Conservation (phyloP, 495 filamentous ascomycete genomes). For the Tricharina praecox region DNA sequence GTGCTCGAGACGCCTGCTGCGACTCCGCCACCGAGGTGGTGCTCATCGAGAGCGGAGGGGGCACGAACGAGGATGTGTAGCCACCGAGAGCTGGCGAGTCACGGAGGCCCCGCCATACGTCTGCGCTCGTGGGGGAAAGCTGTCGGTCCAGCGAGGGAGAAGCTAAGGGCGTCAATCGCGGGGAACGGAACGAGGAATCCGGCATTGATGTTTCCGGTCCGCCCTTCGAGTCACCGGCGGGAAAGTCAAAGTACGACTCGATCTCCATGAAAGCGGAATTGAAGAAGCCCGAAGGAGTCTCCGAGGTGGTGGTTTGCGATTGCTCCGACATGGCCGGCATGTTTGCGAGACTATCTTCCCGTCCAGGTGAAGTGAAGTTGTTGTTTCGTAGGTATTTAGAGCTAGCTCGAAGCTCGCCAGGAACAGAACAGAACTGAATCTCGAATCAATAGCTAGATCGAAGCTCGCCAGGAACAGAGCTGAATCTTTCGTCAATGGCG, state of each 20-base stretch:
- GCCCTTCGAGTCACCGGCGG: not conserved
- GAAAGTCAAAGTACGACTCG: conserved; percentile 5
- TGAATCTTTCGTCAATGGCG: too few species aligned
- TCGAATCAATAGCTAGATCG: too few species aligned
- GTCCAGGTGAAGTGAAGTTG: too few species aligned
- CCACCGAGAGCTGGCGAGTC: not conserved
- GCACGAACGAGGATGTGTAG: not conserved
- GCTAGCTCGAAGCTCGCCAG: too few species aligned
- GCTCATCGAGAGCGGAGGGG: not conserved
- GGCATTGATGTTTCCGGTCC: not conserved
- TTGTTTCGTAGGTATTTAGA: too few species aligned
- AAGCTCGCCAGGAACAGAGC: too few species aligned
- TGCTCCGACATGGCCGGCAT: too few species aligned
- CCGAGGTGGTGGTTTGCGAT: too few species aligned
- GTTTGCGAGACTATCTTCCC: too few species aligned
- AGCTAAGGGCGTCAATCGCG: not conserved
- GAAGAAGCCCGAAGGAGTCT: conserved; percentile 4
- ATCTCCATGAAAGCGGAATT: conserved; percentile 6
- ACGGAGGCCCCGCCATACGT: not conserved
- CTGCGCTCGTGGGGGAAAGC: not conserved
- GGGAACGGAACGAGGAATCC: not conserved
- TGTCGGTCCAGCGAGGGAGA: not conserved
- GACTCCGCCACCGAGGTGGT: not conserved
- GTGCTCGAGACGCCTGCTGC: not conserved
- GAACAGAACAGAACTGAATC: too few species aligned